phyloP scores from a whole-genome alignment of 75 land plant genomes.

The Ceratopteris richardii region DNA sequence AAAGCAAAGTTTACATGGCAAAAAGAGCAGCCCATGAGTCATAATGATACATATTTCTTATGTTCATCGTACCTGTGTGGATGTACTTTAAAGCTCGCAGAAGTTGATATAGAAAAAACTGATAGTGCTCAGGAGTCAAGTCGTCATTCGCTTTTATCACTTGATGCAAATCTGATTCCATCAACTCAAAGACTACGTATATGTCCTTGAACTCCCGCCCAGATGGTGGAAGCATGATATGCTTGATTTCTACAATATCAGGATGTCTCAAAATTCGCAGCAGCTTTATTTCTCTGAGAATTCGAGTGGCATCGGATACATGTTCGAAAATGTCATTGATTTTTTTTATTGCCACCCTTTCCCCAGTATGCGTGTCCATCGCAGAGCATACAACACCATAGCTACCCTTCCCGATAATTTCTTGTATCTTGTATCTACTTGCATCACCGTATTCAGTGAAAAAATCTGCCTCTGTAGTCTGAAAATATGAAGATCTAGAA shows the following conservation, averaged over 20 bases:
- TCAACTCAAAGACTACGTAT: conserved; percentile 37
- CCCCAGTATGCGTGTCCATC: conserved; percentile 52
- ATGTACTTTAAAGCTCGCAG: conserved; percentile 63
- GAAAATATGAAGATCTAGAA: too few relatives aligned
- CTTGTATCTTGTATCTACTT: conserved; percentile 60
- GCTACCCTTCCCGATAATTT: conserved; percentile 88
- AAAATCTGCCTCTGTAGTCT: conserved; percentile 30
- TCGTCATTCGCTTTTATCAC: conserved; percentile 67
- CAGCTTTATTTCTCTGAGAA: conserved; percentile 34
- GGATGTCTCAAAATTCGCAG: conserved; percentile 29
- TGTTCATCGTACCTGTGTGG: conserved; percentile 62
- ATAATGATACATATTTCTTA: too few relatives aligned
- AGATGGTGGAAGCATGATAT: conserved; percentile 38
- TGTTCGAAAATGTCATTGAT: conserved; percentile 39
- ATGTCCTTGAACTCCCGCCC: conserved; percentile 34
- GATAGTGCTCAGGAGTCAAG: conserved; percentile 59
- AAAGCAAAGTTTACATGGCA: too few relatives aligned
- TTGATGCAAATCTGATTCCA: conserved; percentile 39
- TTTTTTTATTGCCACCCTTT: conserved; percentile 36
- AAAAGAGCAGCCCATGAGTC: too few relatives aligned
- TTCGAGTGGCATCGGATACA: conserved; percentile 35
- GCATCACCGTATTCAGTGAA: conserved; percentile 95
- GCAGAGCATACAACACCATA: conserved; percentile 89
- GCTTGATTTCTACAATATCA: conserved; percentile 42
- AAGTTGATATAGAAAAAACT: conserved; percentile 62